Evolutionary conservation across 2,329 filamentous ascomycete genomes (phyloP).

Genomic region (Lachnellula occidentalis): DNA sequence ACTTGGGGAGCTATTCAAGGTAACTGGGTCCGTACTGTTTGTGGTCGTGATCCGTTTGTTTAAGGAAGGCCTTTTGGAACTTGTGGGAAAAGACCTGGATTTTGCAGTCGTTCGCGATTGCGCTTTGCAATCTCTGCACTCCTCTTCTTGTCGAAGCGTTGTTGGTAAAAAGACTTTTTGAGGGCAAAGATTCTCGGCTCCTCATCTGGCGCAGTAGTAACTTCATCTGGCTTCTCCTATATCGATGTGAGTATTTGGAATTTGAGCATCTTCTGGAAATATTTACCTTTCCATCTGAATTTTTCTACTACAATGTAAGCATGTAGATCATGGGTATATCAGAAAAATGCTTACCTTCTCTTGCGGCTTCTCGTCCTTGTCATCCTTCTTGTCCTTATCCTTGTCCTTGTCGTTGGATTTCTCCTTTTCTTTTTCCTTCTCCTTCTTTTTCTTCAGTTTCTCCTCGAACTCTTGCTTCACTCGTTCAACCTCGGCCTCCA

Average conservation of each 20-base stretch:
- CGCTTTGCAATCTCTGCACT: conserved; percentile 74
- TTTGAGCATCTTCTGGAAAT: conserved; percentile 9
- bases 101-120: conserved; percentile 73
- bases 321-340: no score
- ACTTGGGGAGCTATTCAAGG: neutral
- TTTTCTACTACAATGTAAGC: neutral
- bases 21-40: neutral
- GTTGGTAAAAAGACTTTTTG: conserved; percentile 83
- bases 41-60: neutral
- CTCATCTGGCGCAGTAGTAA: conserved; percentile 42
- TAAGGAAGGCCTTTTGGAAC: conserved; percentile 61
- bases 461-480: conserved; percentile 69
- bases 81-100: conserved; percentile 77
- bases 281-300: conserved; percentile 36
- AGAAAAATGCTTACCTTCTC: no score
- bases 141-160: conserved; percentile 72
- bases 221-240: conserved; percentile 25
- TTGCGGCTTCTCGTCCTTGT: conserved; percentile 32
- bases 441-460: conserved; percentile 64
- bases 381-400: conserved; percentile 37
- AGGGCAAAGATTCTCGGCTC: conserved; percentile 78
- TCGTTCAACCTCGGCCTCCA: conserved; percentile 58
- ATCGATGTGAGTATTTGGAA: conserved; percentile 5
- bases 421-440: conserved; percentile 62
- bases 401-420: conserved; percentile 43